A percentile compares a stretch with the other conserved stretches of the same genome.
These are phyloP conservation scores for Penstemon barbatus DNA, from an alignment of 257 asterid genomes.

Conservation along the genomic window DNA sequence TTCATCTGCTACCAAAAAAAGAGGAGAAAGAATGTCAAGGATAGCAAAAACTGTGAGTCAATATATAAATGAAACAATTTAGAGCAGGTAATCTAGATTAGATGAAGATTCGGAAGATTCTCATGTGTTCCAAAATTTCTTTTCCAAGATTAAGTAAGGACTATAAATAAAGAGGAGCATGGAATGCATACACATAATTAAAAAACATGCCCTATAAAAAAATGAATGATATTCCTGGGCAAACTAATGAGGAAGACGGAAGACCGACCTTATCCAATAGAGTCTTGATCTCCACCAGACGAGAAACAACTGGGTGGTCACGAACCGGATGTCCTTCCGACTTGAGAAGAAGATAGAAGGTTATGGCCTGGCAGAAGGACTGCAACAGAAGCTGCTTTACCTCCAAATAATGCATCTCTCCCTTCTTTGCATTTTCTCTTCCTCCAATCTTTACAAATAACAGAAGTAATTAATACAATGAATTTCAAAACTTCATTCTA, in stretches of 20 bases:
- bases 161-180: background rate
- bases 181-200: too few relatives aligned
- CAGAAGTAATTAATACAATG: constrained; percentile 22
- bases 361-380: constrained; percentile 88
- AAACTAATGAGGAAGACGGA: constrained; percentile 18
- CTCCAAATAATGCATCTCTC: constrained; percentile 66
- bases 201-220: background rate
- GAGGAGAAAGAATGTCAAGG: constrained; percentile 11
- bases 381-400: constrained; percentile 78
- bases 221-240: background rate
- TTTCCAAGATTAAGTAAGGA: constrained; percentile 4
- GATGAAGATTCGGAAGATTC: background rate
- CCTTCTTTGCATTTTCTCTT: constrained; percentile 48
- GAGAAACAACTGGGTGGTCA: constrained; percentile 94
- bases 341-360: constrained; percentile 92
- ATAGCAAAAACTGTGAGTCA: background rate
- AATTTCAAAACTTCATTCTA: constrained; percentile 10
- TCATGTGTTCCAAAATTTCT: background rate
- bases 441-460: constrained; percentile 54
- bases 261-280: constrained; percentile 79
- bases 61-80: too few relatives aligned
- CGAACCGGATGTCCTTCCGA: constrained; percentile 91
- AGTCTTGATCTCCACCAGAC: constrained; percentile 81
- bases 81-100: background rate
- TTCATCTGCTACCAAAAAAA: constrained; percentile 54